These are phyloP conservation scores for Rauvolfia tetraphylla DNA, from an alignment of 257 asterid species.

Conservation along the genomic window DNA sequence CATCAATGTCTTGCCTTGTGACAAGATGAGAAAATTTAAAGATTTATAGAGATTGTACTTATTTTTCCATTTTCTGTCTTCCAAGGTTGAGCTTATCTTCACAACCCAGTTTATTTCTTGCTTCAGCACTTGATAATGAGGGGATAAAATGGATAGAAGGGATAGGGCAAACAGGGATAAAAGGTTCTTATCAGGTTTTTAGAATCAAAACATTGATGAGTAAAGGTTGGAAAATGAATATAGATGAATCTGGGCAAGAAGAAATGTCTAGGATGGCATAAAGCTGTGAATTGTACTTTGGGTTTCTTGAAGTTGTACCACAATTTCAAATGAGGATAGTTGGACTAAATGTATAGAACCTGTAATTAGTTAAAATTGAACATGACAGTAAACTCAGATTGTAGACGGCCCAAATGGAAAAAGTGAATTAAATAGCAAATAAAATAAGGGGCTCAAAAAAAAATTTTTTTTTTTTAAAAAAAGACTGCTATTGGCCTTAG, in stretches of 20 bases:
- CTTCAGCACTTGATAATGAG: not conserved
- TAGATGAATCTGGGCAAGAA: not conserved
- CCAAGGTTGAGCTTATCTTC: not conserved
- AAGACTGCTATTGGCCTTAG: not conserved
- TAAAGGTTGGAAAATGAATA: not conserved
- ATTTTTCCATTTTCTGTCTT: not conserved
- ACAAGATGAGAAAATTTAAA: not conserved
- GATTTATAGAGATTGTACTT: not conserved
- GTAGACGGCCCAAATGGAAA: not conserved
- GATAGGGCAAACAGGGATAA: not conserved
- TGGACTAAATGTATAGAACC: not conserved
- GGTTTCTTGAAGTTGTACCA: not conserved
- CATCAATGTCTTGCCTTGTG: not conserved
- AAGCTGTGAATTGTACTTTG: not conserved
- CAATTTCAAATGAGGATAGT: not conserved
- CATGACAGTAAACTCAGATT: not conserved
- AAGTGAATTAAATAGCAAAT: not conserved
- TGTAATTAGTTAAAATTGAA: not conserved
- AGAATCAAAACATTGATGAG: too few relatives aligned
- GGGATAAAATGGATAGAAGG: too few relatives aligned
- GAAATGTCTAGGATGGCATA: not conserved
- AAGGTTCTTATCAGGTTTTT: not conserved
- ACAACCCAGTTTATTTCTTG: not conserved
- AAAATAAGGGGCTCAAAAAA: not conserved
- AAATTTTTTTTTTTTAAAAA: too few relatives aligned